Evolutionary conservation across 1,284 basidiomycete species (phyloP), one percentile per base, ranked within the genome.

Genomic region (Ustilago hordei): DNA sequence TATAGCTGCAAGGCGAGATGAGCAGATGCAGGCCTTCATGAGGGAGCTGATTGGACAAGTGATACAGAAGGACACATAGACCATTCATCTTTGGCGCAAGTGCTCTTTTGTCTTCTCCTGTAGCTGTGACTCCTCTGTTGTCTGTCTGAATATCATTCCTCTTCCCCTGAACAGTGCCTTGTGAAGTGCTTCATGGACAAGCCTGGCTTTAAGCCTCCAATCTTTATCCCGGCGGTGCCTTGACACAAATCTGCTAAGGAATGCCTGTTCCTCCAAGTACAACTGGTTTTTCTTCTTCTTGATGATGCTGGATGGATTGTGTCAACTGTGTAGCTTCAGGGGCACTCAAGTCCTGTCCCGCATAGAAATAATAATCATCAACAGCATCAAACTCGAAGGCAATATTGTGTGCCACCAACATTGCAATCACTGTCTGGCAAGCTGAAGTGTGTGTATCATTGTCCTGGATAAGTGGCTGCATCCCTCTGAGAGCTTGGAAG

Each of bases 11-110:
- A 2, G 32, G 31, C 28, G 17, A 8, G 55, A 57, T 43, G 55
- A 23, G n/a, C 55, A 57, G 39, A 57, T 57, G 55, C 55, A 57
- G 12, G 1, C 3, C 28, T 57, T 57, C 55, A 43, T 57, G 55
- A n/a, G 32, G n/a, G 31, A 17, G 4, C 28, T 57, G 23, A 32
- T 57, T 2, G n/a, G 34, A 3, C 12, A 13, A 5, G 36, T 45
- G 12, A 4, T 8, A 23, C 19, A 31, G 23, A 57, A 32, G 15
- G 13, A 41, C n/a, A 17, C 12, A 11, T 41, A 17, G n/a, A 12
- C 9, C n/a, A 41, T 17, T 15, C n/a, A 38, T 38, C 13, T 9
- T 17, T 6, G 39, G 6, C 1, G 9, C 39, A 41, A 7, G 11
- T 3, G 9, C 6, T 13, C 39, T 41, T 41, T 11, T 7, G 15